phyloP scores from a whole-genome alignment of 225 moss, liverwort and hornwort species.

The Straminergon stramineum region DNA sequence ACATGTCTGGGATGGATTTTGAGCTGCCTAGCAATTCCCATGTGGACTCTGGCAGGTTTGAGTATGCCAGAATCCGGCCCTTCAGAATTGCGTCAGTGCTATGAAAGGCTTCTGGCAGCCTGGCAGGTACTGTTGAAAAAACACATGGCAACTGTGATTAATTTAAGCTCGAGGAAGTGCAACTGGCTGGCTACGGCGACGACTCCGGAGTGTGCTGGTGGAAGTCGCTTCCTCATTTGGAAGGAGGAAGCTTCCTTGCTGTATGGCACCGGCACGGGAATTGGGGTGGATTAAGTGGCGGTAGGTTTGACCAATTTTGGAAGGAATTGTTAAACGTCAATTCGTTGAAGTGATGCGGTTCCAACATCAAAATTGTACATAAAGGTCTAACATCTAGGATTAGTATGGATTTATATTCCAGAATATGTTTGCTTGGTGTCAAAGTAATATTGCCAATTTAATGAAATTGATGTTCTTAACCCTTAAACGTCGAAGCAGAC shows the following conservation, averaged over 20 bases:
- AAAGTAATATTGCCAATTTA: not conserved
- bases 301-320: not conserved
- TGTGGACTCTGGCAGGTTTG: not conserved
- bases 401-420: not conserved
- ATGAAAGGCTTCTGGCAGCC: not conserved
- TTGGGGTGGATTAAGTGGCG: no score
- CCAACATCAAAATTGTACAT: not conserved
- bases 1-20: not conserved
- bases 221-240: not conserved
- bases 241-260: not conserved
- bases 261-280: not conserved
- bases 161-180: not conserved
- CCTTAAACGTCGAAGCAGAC: no score
- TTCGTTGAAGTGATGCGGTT: not conserved
- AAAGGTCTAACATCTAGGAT: not conserved
- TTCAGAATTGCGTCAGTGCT: not conserved
- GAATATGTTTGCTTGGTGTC: rapidly evolving
- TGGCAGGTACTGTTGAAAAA: not conserved
- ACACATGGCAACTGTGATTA: not conserved
- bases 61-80: not conserved
- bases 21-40: not conserved
- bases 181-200: not conserved
- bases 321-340: no score
- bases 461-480: not conserved
- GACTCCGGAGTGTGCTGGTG: not conserved